Base-by-base conservation (phyloP, 345 rosid genomes). In the Ceriops tagal region DNA sequence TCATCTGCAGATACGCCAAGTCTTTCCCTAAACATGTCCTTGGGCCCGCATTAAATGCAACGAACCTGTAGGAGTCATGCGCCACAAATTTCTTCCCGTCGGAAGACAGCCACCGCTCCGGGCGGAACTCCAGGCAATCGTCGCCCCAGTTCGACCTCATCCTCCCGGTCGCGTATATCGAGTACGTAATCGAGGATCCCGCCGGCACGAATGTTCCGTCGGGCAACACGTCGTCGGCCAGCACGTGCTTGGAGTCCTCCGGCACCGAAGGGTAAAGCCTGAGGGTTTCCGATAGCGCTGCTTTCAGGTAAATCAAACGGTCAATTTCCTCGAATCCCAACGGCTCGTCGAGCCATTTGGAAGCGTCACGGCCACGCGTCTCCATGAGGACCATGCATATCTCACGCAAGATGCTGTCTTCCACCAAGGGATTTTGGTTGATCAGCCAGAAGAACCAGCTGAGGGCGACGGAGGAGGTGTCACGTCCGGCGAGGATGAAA, bases 401-500 rank as follows among this genome's bases (percentile, higher is more conserved):
- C 69, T 95, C 99, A 6, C 64, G 64, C 24, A 95, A 60, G 81
- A 95, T 84, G 67, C 85, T 89, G n/a, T 85, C 90, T 77, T 95
- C 99, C 6, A 87, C 82, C 1, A 55, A 49, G 0, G 96, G 89
- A 51, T 92, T 81, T 55, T 87, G 86, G 30, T 71, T 87, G 67
- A 89, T 67, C 66, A 90, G 53, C 93, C 96, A 88, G 74, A 95
- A 95, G 80, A 95, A 95, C 99, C 99, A 95, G 86, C 88, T 74
- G 27, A 93, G 65, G 20, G 98, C 97, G 1, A 89, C 98, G 0
- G 97, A 86, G 65, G 97, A 91, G 75, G 98, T 93, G 89, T 93
- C 97, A 15, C 98, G 91, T 34, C 98, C 98, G 46, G 98, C 98
- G 53, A 93, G 85, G 83, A 93, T 89, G 84, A 93, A 93, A 61